A percentile compares a stretch with the other conserved stretches of the same genome.
phyloP scores from a whole-genome alignment of 148 eudicot genomes.

The Rhododendron henanense region DNA sequence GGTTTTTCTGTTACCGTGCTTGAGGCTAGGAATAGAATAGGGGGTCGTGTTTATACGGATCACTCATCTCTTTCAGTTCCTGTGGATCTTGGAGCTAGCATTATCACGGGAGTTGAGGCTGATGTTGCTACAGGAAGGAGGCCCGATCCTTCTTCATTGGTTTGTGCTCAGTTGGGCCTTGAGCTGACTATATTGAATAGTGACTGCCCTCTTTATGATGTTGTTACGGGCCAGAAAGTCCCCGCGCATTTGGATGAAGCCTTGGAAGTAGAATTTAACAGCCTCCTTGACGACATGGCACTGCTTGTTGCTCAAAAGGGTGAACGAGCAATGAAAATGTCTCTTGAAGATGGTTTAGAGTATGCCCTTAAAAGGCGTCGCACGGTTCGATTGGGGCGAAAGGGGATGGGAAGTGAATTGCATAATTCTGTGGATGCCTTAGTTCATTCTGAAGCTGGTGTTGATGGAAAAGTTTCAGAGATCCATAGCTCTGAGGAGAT shows the following conservation, averaged over 20 bases:
- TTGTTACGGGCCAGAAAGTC: constrained; percentile 78
- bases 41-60: constrained; percentile 94
- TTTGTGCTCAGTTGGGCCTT: constrained; percentile 96
- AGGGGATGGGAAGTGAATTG: constrained; percentile 21
- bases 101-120: constrained; percentile 98
- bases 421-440: constrained; percentile 22
- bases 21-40: constrained; percentile 88
- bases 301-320: constrained; percentile 88
- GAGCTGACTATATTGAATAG: constrained; percentile 90
- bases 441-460: constrained; percentile 16
- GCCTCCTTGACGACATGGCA: constrained; percentile 87
- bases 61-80: constrained; percentile 92
- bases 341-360: constrained; percentile 96
- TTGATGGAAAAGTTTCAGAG: constrained; percentile 22
- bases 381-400: constrained; percentile 28
- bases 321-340: constrained; percentile 70
- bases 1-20: constrained; percentile 80
- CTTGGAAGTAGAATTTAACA: constrained; percentile 87
- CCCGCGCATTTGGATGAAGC: constrained; percentile 78
- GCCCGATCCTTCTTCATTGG: constrained; percentile 92
- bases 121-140: constrained; percentile 92
- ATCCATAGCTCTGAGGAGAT: constrained; percentile 30
- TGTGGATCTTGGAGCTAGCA: constrained; percentile 99
- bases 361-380: constrained; percentile 71
- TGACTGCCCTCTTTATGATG: constrained; percentile 97